phyloP scores from a whole-genome alignment of 2,329 filamentous ascomycete genomes.

The Epichloe sp. region DNA sequence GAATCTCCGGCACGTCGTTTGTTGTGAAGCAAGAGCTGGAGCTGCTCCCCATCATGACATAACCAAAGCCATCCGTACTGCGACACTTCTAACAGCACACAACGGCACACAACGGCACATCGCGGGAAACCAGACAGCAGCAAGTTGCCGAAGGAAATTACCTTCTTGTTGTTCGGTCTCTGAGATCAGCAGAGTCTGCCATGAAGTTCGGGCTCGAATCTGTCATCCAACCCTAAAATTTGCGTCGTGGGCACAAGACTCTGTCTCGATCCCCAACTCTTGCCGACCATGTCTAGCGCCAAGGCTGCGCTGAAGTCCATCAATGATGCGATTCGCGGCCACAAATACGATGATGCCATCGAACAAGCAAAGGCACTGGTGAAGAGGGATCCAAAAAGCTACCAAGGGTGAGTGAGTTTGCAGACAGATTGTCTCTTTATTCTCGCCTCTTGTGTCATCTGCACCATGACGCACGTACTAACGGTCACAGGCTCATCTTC shows the following conservation, averaged over 20 bases:
- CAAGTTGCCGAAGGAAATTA: background rate
- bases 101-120: background rate
- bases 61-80: background rate
- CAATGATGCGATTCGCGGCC: constrained; percentile 61
- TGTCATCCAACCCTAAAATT: background rate
- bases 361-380: constrained; percentile 57
- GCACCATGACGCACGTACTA: background rate
- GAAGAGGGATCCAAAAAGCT: constrained; percentile 60
- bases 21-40: background rate
- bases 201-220: background rate
- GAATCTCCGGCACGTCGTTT: constrained; percentile 1
- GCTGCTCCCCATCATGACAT: background rate
- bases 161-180: background rate
- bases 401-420: constrained; percentile 54
- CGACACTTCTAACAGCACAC: too few relatives aligned
- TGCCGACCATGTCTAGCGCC: constrained; percentile 32
- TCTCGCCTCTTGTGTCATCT: too few relatives aligned
- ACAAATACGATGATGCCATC: constrained; percentile 66
- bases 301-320: constrained; percentile 75
- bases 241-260: background rate
- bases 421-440: background rate
- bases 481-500: constrained; percentile 51
- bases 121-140: background rate
- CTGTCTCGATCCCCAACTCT: background rate
- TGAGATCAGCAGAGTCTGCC: background rate